Conservation (phyloP, 23 red algal genomes). For the Chondrus crispus region DNA sequence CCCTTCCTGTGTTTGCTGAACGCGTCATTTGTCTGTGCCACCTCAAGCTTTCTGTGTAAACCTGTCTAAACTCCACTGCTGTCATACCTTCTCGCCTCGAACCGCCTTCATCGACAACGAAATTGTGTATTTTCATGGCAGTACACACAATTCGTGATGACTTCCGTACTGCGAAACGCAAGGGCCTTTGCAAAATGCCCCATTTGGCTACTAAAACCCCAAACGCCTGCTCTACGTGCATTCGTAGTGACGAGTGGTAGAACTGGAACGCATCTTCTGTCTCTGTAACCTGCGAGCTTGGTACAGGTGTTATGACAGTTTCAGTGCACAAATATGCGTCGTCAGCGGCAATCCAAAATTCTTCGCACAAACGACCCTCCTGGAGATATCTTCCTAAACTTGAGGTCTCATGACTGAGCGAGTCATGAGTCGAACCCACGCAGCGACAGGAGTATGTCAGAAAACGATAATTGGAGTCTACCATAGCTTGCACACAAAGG, state of each 20-base stretch:
- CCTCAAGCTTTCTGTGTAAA: too few species aligned
- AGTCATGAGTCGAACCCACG: slow-evolving; percentile 1
- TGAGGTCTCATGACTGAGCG: too few species aligned
- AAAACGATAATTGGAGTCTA: slow-evolving; percentile 4
- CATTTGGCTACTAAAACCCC: neutral
- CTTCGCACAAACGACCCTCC: neutral
- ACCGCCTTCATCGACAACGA: neutral
- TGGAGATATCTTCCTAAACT: too few species aligned
- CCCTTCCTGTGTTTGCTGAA: too few species aligned
- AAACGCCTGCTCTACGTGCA: slow-evolving; percentile 15
- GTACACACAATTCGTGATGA: neutral
- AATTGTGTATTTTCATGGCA: neutral
- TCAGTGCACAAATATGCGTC: slow-evolving; percentile 1
- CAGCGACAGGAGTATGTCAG: neutral
- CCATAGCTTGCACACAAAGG: neutral
- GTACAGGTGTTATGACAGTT: neutral
- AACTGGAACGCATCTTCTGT: neutral
- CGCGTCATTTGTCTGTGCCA: too few species aligned
- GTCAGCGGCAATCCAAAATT: neutral
- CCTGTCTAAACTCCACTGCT: too few species aligned
- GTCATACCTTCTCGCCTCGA: too few species aligned
- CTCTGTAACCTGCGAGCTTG: neutral
- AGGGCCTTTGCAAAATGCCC: neutral
- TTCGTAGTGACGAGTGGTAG: neutral
- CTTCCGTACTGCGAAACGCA: neutral